Conservation (phyloP, 306 rosid species). For the Quercus aquifolioides region DNA sequence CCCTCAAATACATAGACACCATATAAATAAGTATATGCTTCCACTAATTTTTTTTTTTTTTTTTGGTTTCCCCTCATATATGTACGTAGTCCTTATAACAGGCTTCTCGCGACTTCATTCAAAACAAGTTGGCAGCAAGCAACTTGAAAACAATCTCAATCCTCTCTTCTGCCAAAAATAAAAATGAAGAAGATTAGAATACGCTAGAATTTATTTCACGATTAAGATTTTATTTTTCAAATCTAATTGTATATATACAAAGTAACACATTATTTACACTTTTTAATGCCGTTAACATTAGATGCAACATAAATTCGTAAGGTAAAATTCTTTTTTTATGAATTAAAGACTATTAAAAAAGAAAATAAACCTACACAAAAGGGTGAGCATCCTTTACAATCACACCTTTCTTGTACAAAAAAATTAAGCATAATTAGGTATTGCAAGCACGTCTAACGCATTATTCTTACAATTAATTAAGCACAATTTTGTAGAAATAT, state of each 20-base stretch:
- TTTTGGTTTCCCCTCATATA: not conserved
- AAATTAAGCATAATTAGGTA: too few relatives aligned
- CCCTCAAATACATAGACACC: not conserved
- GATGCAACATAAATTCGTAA: too few relatives aligned
- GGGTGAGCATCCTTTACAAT: too few relatives aligned
- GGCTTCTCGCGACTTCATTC: constrained; percentile 35
- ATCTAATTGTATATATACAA: too few relatives aligned
- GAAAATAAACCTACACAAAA: too few relatives aligned
- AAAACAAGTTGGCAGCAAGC: constrained; percentile 81
- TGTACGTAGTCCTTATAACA: constrained; percentile 20
- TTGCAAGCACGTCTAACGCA: not conserved
- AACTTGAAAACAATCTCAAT: constrained; percentile 65
- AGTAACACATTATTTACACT: not conserved
- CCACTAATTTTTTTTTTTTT: not conserved
- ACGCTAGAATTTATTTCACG: not conserved
- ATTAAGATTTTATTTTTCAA: too few relatives aligned
- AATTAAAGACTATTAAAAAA: too few relatives aligned
- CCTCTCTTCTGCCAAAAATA: constrained; percentile 72
- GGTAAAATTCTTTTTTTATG: too few relatives aligned
- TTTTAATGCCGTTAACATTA: too few relatives aligned
- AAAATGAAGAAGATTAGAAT: not conserved
- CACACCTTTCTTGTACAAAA: too few relatives aligned
- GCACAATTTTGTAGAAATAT: not conserved
- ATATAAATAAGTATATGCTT: not conserved
- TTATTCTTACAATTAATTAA: not conserved